Evolutionary conservation across 352 stramenopile species (phyloP).

Genomic region (Phytopythium delawarense): DNA sequence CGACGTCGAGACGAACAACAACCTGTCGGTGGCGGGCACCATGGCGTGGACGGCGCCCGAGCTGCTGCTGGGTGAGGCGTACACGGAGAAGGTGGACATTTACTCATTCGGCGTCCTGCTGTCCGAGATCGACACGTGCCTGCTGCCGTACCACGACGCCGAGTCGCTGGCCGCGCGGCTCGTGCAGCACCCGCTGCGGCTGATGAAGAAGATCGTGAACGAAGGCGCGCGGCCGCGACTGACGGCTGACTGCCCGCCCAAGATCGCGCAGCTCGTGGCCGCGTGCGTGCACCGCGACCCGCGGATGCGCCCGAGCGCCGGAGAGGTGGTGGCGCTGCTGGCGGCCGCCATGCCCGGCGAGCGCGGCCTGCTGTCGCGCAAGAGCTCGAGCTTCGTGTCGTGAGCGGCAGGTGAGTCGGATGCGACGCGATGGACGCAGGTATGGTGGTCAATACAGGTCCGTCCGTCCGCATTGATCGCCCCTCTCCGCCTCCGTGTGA

Average conservation of each 20-base stretch:
- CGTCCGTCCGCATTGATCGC: no score
- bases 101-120: slow-evolving; percentile 78
- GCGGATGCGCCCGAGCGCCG: slow-evolving; percentile 40
- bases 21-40: slow-evolving; percentile 50
- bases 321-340: slow-evolving; percentile 38
- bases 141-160: slow-evolving; percentile 59
- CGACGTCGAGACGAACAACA: slow-evolving; percentile 30
- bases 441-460: no score
- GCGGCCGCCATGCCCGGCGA: slow-evolving; percentile 25
- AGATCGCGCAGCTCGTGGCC: slow-evolving; percentile 52
- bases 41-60: slow-evolving; percentile 67
- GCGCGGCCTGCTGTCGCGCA: slow-evolving; percentile 22
- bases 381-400: slow-evolving; percentile 25
- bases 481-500: no score
- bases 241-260: slow-evolving; percentile 45
- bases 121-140: slow-evolving; percentile 68
- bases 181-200: slow-evolving; percentile 43
- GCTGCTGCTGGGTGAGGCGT: slow-evolving; percentile 58
- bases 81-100: slow-evolving; percentile 72
- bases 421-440: no score
- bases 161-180: slow-evolving; percentile 34
- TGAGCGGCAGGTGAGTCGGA: slow-evolving; percentile 5
- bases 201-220: slow-evolving; percentile 60
- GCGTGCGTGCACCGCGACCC: slow-evolving; percentile 51
- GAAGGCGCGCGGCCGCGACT: slow-evolving; percentile 53